Base-by-base conservation (phyloP, 768 basidiomycete species). In the Sistotremastrum suecicum region DNA sequence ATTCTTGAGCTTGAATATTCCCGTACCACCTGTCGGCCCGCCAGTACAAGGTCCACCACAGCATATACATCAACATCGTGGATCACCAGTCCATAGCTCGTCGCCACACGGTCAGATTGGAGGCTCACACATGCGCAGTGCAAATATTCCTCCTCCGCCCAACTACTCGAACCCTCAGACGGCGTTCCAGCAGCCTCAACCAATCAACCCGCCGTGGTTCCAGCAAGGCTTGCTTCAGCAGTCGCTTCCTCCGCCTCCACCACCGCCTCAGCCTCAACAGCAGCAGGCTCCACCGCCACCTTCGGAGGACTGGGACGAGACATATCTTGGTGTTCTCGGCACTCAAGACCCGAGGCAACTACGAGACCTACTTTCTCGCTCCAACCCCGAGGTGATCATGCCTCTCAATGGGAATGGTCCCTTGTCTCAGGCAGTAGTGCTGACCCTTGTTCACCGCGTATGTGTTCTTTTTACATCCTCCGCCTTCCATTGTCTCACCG, bases 401-500 rank as follows among this genome's bases (percentile, higher is more conserved):
- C 86, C 86, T 41, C 56, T 82, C 53, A 82, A 75, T 55, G 76
- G 79, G 29, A 65, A 71, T 31, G 66, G 73, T 34, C 77, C 83
- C 10, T 67, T 89, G 36, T 88, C 85, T 12, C 87, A 88, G 58
- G 85, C 86, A 29, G 86, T 89, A 41, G 70, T 88, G 51, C 66
- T 89, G 56, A 87, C 86, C 29, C 73, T 87, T 53, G 75, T 89
- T 52, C 84, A 87, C 57, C 71, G 86, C 46, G 85, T 87, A 66
- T 51, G 82, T 67, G 10, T 10, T 41, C n/a, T 33, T 34, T 20
- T 4, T 7, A 30, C 7, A 32, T 37, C 9, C 9, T 3, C 45
- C 40, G 29, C 35, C 36, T 5, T 37, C 11, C 51, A 44, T 38
- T 34, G 11, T 28, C 38, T 47, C 39, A 37, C 45, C 43, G 28